A percentile compares a stretch with the other conserved stretches of the same genome.
These are phyloP conservation scores for Thielaviopsis populi DNA, from an alignment of 2,329 filamentous ascomycete genomes.

Conservation along the genomic window DNA sequence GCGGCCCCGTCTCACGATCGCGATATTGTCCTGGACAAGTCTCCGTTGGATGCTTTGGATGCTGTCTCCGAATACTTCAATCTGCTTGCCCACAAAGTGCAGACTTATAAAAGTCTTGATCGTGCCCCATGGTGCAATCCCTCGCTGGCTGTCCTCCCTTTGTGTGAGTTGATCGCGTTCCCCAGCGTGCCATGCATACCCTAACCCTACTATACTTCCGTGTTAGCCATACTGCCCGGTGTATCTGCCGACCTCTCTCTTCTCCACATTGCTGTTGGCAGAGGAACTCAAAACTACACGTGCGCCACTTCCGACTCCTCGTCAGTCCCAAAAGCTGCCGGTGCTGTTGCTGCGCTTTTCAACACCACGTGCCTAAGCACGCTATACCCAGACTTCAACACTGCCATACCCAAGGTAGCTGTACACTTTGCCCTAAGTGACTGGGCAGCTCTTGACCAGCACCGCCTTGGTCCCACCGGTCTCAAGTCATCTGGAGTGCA, in stretches of 20 bases:
- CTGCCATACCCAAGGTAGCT: constrained; percentile 48
- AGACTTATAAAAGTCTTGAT: constrained; percentile 30
- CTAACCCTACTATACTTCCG: background rate
- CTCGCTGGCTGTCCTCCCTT: constrained; percentile 36
- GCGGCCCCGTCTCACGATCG: constrained; percentile 35
- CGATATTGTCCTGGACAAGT: constrained; percentile 26
- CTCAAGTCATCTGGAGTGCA: constrained; percentile 59
- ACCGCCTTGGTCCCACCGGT: constrained; percentile 39
- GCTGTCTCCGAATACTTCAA: constrained; percentile 47
- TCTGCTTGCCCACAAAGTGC: constrained; percentile 40
- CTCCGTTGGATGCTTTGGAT: constrained; percentile 28
- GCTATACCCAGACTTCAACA: constrained; percentile 50
- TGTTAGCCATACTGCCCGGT: constrained; percentile 37
- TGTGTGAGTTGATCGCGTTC: constrained; percentile 26
- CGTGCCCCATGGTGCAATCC: constrained; percentile 38
- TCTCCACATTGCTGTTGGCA: constrained; percentile 69
- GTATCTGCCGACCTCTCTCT: constrained; percentile 47
- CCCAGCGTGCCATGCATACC: background rate
- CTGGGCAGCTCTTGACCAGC: constrained; percentile 13
- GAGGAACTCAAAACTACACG: constrained; percentile 89
- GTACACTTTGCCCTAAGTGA: constrained; percentile 38
- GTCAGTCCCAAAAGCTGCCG: constrained; percentile 47
- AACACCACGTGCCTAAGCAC: constrained; percentile 70
- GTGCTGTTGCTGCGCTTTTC: constrained; percentile 74
- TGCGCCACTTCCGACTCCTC: constrained; percentile 49